Conservation (phyloP, 208 protist species). For the Acanthamoeba comandoni region DNA sequence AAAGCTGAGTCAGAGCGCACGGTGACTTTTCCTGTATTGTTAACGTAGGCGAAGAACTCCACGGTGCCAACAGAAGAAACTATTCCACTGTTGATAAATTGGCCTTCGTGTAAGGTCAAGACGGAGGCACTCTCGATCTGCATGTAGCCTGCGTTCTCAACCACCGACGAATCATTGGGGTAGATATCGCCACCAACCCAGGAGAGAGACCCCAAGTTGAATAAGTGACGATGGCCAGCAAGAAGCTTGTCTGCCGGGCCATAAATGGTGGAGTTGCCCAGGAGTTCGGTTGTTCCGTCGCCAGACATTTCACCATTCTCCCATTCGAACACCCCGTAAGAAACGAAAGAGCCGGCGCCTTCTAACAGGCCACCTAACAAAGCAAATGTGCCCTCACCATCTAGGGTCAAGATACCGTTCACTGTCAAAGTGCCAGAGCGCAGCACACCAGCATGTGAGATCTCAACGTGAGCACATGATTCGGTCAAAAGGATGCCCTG, state of each 20-base stretch:
- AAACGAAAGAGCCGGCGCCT: constrained; percentile 10
- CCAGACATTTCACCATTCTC: constrained; percentile 4
- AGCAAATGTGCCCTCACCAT: background rate
- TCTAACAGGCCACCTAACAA: background rate
- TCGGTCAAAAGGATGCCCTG: background rate
- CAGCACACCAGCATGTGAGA: background rate
- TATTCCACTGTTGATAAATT: constrained; percentile 25
- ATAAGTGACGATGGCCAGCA: background rate
- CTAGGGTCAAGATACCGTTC: background rate
- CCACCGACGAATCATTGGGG: background rate
- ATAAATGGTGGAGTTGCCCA: constrained; percentile 2
- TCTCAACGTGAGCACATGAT: background rate
- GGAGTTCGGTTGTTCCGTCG: background rate
- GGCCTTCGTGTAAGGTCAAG: constrained; percentile 15
- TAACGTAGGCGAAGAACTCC: constrained; percentile 38
- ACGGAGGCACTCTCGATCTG: background rate
- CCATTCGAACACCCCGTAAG: constrained; percentile 10
- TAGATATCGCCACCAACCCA: constrained; percentile 45
- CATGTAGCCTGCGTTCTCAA: constrained; percentile 24
- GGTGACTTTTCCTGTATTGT: constrained; percentile 48
- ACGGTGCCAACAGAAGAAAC: background rate
- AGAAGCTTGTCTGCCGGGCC: constrained; percentile 25
- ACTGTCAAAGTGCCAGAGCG: background rate
- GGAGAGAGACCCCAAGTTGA: constrained; percentile 44
- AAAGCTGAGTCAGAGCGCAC: constrained; percentile 2